Evolutionary conservation across 2,329 filamentous ascomycete species (phyloP).

Genomic region (Plectosphaerella plurivora): DNA sequence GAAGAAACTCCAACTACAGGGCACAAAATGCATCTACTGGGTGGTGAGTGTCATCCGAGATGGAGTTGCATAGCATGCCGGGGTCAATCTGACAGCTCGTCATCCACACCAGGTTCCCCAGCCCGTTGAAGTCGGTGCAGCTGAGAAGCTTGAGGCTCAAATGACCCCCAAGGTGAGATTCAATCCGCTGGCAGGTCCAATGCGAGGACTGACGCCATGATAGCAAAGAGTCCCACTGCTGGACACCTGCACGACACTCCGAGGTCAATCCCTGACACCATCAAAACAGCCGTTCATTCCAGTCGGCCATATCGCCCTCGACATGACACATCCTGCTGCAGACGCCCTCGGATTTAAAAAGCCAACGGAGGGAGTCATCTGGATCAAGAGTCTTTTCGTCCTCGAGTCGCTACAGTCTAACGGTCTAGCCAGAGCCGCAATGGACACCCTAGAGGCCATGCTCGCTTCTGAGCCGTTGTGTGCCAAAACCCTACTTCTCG

Average conservation of each 20-base stretch:
- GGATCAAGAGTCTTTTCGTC: constrained; percentile 25
- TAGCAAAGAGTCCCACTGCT: constrained; percentile 11
- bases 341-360: constrained; percentile 12
- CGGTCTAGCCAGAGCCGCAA: constrained; percentile 21
- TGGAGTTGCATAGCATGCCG: too few species aligned
- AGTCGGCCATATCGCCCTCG: constrained; percentile 25
- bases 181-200: not conserved
- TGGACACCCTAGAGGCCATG: constrained; percentile 22
- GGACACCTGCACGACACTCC: constrained; percentile 9
- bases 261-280: constrained; percentile 5
- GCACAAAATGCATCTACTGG: constrained; percentile 14
- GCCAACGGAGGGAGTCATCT: constrained; percentile 14
- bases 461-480: constrained; percentile 16
- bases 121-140: constrained; percentile 4
- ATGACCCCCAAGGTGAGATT: constrained; percentile 12
- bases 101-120: constrained; percentile 9
- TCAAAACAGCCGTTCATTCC: constrained; percentile 16
- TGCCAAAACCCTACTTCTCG: constrained; percentile 18
- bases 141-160: constrained; percentile 10
- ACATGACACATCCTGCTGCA: constrained; percentile 10
- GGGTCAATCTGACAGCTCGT: not conserved
- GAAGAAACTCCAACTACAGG: constrained; percentile 13
- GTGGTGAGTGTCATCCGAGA: constrained; percentile 13
- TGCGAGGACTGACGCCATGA: constrained; percentile 6
- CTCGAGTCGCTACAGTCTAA: constrained; percentile 16